Base-by-base conservation (phyloP, 2,329 filamentous ascomycete species). In the Byssochlamys sp. region DNA sequence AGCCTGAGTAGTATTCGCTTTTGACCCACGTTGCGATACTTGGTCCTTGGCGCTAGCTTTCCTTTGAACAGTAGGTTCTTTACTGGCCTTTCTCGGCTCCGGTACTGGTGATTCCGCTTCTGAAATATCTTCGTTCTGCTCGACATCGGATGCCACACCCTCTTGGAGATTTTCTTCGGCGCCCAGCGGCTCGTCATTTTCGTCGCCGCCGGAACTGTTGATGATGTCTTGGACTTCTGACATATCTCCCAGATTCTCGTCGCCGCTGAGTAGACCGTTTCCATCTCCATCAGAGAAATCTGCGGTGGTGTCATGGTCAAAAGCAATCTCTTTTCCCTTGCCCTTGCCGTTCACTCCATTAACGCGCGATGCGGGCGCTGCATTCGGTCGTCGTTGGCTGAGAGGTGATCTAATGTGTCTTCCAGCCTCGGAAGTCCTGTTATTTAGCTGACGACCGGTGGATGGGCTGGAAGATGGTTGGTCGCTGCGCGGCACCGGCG, bases 391-490 rank as follows among this genome's bases (percentile, higher is more conserved):
- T 14, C 70, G 67, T 54, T 70, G 66, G 39, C 70, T 70, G 25
- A 74, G 64, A 19, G 73, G 72, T 33, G 68, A 72, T 50, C 69
- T 69, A 53, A 63, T 61, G 49, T 63, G 66, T 27, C 64, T 53
- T 29, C 67, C 64, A 45, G 55, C 55, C 45, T 64, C 65, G 26
- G 61, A 58, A 61, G 59, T 61, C 55, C 62, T 53, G 51, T 65
- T 49, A 49, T 48, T 55, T 57, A 66, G 61, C 59, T 71, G 68
- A 53, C 58, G 39, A 33, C 65, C 67, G 57, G 73, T 66, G 2
- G 70, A 73, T 1, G 73, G 73, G 56, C 73, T 75, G 10, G 73
- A 73, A n/a, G 71, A 70, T n/a, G 63, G 57, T 2, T 64, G 56
- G 26, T 69, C 67, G 57, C 67, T 68, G 24, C 70, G 68, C 14